Evolutionary conservation across 2,329 filamentous ascomycete genomes (phyloP), one percentile per base, ranked within the genome.

Genomic region (Hymenoscyphus scutula): DNA sequence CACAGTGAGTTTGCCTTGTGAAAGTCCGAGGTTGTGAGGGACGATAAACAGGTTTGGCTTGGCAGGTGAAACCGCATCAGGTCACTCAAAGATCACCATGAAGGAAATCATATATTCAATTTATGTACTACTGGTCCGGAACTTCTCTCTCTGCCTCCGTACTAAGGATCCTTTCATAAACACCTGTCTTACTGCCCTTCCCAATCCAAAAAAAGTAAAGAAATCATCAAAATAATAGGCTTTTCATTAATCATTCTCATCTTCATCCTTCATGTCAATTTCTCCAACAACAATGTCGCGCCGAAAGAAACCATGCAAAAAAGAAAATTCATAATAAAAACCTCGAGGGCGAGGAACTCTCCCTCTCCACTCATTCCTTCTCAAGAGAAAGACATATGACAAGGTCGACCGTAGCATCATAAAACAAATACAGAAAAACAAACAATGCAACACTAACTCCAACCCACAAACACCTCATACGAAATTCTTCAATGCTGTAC

Each of bases 81-180:
- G 8, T 34, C 15, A 13, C 32, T 13, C 6, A 34, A 34, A 13
- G n/a, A 13, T 34, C 32, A 34, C 30, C 2, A n/a, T n/a, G n/a
- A n/a, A n/a, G n/a, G 27, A 62, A 62, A 48, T 25, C 56, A 41
- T 59, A 55, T 62, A 55, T 62, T 62, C 60, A 62, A 62, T 62
- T 62, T 62, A 59, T 62, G 41, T 62, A 62, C 56, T n/a, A 17
- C 19, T 25, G 30, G 17, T 5, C 54, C 34, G 48, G 25, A 38
- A 45, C 5, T 2, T 5, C 27, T 30, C 13, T 38, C 15, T 17
- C 3, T 27, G 6, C 10, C 41, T 19, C 32, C 32, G 41, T 57
- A 25, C 4, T n/a, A 37, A 60, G 41, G 19, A 38, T 45, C 41
- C 32, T 17, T 57, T 19, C 53, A 27, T 38, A 61, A 34, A 27